These are phyloP conservation scores for Calonectria fujianensis DNA, from an alignment of 2,329 filamentous ascomycete genomes.

Conservation along the genomic window DNA sequence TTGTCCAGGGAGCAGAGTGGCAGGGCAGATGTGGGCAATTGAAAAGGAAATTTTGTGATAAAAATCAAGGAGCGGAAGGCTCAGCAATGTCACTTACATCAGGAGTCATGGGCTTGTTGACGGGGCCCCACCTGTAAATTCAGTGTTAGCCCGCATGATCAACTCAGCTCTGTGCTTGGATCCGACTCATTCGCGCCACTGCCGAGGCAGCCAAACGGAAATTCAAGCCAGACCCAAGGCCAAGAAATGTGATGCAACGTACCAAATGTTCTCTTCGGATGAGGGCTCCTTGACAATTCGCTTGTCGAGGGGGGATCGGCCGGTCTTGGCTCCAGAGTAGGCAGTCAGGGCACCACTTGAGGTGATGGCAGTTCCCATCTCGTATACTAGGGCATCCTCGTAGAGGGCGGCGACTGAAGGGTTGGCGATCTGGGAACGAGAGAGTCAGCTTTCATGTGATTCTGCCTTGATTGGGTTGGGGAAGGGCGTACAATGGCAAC, in stretches of 20 bases:
- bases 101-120: constrained; percentile 98
- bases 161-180: constrained; percentile 33
- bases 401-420: constrained; percentile 96
- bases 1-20: constrained; percentile 16
- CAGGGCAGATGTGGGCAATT: constrained; percentile 36
- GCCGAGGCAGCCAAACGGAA: constrained; percentile 40
- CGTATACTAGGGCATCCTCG: constrained; percentile 98
- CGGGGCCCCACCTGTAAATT: constrained; percentile 85
- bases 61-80: constrained; percentile 42
- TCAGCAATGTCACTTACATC: constrained; percentile 77
- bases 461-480: neutral
- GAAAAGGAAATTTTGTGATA: constrained; percentile 35
- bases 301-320: constrained; percentile 97
- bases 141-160: constrained; percentile 56
- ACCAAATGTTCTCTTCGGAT: constrained; percentile 95
- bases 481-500: constrained; percentile 90
- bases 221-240: constrained; percentile 36
- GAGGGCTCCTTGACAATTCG: constrained; percentile 93
- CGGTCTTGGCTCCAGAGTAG: constrained; percentile 98
- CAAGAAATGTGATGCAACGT: constrained; percentile 52
- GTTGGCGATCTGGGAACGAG: constrained; percentile 80
- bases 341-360: constrained; percentile 95
- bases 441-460: constrained; percentile 40
- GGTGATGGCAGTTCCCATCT: constrained; percentile 97
- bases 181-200: constrained; percentile 39